phyloP scores from a whole-genome alignment of 1,284 basidiomycete genomes.

The Athelia sp. region DNA sequence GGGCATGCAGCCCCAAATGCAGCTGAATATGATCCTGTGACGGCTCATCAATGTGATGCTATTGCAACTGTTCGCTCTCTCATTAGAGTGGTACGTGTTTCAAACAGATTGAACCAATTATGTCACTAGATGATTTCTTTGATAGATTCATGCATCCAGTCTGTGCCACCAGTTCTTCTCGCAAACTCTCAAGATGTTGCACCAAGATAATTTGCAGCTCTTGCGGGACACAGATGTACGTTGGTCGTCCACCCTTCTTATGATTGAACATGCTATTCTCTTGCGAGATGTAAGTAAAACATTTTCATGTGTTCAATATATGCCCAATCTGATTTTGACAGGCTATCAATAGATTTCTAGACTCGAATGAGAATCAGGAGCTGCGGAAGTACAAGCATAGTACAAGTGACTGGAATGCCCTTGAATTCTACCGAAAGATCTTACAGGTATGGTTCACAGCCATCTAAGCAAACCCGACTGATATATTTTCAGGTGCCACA shows the following conservation, averaged over 20 bases:
- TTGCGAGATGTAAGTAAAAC: not conserved
- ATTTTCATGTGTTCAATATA: too few species aligned
- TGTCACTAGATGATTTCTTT: not conserved
- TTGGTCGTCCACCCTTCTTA: constrained; percentile 16
- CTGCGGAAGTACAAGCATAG: too few species aligned
- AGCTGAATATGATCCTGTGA: not conserved
- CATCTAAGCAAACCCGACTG: too few species aligned
- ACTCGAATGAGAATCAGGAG: too few species aligned
- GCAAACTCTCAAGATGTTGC: not conserved
- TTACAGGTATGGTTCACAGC: too few species aligned
- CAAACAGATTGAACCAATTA: too few species aligned
- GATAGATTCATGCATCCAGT: constrained; percentile 3
- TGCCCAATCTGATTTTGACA: too few species aligned
- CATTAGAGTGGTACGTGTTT: not conserved
- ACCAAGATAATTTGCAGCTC: constrained; percentile 8
- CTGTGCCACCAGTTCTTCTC: constrained; percentile 3
- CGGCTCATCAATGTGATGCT: not conserved
- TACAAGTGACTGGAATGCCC: too few species aligned
- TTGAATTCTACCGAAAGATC: too few species aligned
- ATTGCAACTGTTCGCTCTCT: not conserved
- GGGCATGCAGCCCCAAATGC: not conserved
- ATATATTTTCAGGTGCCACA: too few species aligned
- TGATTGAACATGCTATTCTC: constrained; percentile 12
- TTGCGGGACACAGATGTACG: constrained; percentile 15
- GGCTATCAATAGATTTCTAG: too few species aligned